phyloP scores from a whole-genome alignment of 2,329 filamentous ascomycete genomes.

The Magnaporthiopsis incrustans region DNA sequence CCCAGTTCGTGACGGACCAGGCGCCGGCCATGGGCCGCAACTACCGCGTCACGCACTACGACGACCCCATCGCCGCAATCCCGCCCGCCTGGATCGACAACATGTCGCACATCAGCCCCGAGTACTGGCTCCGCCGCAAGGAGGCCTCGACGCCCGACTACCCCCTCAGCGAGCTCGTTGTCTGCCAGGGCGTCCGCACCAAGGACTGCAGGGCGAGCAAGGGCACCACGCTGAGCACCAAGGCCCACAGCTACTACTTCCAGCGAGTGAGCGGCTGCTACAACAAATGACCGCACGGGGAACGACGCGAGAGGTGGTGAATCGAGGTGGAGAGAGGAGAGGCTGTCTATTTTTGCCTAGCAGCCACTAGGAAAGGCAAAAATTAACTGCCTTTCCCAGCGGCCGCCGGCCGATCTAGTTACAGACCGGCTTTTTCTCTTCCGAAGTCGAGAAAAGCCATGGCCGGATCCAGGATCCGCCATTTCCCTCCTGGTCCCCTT shows the following conservation, averaged over 20 bases:
- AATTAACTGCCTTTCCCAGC: not conserved
- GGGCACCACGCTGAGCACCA: constrained; percentile 30
- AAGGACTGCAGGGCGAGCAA: constrained; percentile 39
- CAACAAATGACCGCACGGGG: not conserved
- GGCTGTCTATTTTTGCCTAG: too few species aligned
- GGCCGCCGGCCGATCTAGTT: not conserved
- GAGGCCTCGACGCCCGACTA: constrained; percentile 26
- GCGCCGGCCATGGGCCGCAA: constrained; percentile 31
- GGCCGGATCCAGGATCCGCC: not conserved
- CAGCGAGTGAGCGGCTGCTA: constrained; percentile 32
- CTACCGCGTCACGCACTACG: constrained; percentile 58
- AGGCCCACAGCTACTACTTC: constrained; percentile 43
- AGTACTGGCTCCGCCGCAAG: constrained; percentile 53
- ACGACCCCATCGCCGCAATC: constrained; percentile 61
- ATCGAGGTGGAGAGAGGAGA: too few species aligned
- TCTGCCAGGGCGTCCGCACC: constrained; percentile 42
- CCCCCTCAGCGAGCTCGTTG: constrained; percentile 29
- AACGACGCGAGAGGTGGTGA: too few species aligned
- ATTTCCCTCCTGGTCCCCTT: not conserved
- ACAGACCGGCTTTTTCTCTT: not conserved
- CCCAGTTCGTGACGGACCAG: constrained; percentile 45
- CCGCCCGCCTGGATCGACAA: constrained; percentile 54
- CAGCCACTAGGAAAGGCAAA: not conserved
- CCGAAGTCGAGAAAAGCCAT: not conserved
- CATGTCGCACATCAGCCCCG: constrained; percentile 58